Evolutionary conservation across 2,329 filamentous ascomycete species (phyloP), one percentile per base, ranked within the genome.

Genomic region (Zymoseptoria brevis): DNA sequence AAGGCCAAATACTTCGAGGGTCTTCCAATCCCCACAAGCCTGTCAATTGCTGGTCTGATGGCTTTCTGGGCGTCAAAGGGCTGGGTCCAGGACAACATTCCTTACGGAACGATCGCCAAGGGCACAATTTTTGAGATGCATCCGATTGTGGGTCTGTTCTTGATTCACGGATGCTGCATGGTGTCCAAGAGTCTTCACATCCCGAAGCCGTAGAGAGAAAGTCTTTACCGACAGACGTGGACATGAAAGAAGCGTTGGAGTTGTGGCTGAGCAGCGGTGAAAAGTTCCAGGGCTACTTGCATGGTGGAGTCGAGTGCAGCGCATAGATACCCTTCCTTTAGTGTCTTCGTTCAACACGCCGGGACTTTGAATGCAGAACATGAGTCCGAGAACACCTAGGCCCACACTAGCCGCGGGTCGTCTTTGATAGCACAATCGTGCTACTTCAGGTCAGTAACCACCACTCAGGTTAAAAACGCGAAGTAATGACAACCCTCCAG

Each of bases 1-100:
- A 99, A 99, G 79, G 90, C 89, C 60, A 84, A 88, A 71, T 99
- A 96, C 77, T 99, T 99, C 68, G 94, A 99, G 77, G 94, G 94
- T 68, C 96, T 93, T 0, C 94, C 94, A 0, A 96, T 97, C 69
- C 94, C 94, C 1, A 97, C 91, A 2, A 92, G 89, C 22, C 79
- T 97, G 22, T 86, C 82, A 1, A 85, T 96, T 66, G 90, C 90
- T 62, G 84, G 81, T 13, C 69, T 96, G 59, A 96, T 97, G 89
- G 89, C 87, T 29, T 96, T 87, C 76, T 97, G 91, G 88, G 83
- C 95, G 29, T 85, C 82, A 58, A 81, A 90, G 66, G 87, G 88
- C 63, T 93, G 89, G 89, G 81, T 93, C 52, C 80, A 90, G 61
- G 86, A 89, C 22, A 79, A 86, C 59, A 75, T 99, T n/a, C 94